Evolutionary conservation across 495 filamentous ascomycete species (phyloP), one percentile per base, ranked within the genome.

Genomic region (Xylaria longipes): DNA sequence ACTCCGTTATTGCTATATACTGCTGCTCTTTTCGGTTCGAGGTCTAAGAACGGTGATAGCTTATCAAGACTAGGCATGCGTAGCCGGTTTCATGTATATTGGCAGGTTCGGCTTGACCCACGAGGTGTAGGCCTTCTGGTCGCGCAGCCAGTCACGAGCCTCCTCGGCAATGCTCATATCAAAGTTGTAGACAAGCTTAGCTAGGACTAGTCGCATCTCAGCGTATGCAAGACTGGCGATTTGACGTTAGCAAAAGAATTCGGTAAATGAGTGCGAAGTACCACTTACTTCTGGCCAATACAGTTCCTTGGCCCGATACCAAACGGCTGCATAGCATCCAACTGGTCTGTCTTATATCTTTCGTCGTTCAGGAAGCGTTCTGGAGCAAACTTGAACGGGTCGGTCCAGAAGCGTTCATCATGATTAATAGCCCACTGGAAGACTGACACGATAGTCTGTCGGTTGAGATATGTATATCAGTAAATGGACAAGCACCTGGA

Each of bases 261-360:
- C 33, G 33, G 31, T 15, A 22, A 20, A 41, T 25, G 6, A 39
- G 0, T 17, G 22, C 45, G 27, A 52, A 17, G 1, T 46, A n/a
- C 3, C 15, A 81, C 85, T 74, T 80, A 88, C 86, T 87, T 84
- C 71, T 82, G 80, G 6, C 88, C 89, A 65, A 89, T 80, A 64
- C 89, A 91, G 54, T 85, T 83, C 17, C 88, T 72, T 1, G 84
- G 85, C 0, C 89, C 89, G 33, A 83, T 33, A 43, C 81, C 80
- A 58, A 91, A 91, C 1, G 88, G 84, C 56, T 87, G 83, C 56
- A 86, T 76, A 12, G 83, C 84, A 25, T 84, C 65, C 17, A 77
- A 74, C 6, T 79, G 72, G 72, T 92, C 89, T 31, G 76, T 72
- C 37, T 79, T 75, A 62, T 82, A 88, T 27, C 68, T 73, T 5